Evolutionary conservation across 495 filamentous ascomycete genomes (phyloP), one percentile per base, ranked within the genome.

Genomic region (Penicillium roqueforti): DNA sequence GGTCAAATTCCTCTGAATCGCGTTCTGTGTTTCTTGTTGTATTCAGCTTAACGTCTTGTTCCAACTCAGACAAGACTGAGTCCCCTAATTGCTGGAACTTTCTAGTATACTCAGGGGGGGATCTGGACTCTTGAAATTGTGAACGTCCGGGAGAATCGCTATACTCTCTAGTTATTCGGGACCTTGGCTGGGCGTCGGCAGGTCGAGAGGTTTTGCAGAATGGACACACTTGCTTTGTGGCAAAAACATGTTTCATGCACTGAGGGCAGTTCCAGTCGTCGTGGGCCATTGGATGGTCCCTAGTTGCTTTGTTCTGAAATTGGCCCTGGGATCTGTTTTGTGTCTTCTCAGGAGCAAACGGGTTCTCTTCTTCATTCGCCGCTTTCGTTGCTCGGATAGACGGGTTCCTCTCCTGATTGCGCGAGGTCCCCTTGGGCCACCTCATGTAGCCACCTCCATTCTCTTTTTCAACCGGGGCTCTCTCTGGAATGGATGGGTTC

Each of bases 211-310:
- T 49, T 28, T 59, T 59, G 54, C 73, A 76, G 38, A 50, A 59
- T 20, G 69, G 69, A 47, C 73, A 76, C 7, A 6, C 2, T 1
- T 3, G 37, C 22, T 67, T 54, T 31, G 47, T 63, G 2, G 64
- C 63, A 36, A 59, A 69, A 22, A 67, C 67, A 22, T 7, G 3
- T 10, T 46, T 51, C 26, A 48, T 41, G 41, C 73, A 76, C n/a
- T 56, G 34, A 13, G 66, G 68, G 47, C 72, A 76, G 3, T 13
- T 59, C 72, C 72, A 76, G 53, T 71, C 62, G 8, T 16, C 39
- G 13, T 23, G n/a, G 22, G 58, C 57, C 23, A 61, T 14, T 31
- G 61, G 13, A 13, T 25, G 18, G 1, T 52, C 10, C 10, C 13
- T 38, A 55, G 10, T 34, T 20, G 32, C 28, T n/a, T 23, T 29